These are phyloP conservation scores for Dichotomocladium elegans DNA, from an alignment of 371 early-diverging fungal species.

Conservation along the genomic window DNA sequence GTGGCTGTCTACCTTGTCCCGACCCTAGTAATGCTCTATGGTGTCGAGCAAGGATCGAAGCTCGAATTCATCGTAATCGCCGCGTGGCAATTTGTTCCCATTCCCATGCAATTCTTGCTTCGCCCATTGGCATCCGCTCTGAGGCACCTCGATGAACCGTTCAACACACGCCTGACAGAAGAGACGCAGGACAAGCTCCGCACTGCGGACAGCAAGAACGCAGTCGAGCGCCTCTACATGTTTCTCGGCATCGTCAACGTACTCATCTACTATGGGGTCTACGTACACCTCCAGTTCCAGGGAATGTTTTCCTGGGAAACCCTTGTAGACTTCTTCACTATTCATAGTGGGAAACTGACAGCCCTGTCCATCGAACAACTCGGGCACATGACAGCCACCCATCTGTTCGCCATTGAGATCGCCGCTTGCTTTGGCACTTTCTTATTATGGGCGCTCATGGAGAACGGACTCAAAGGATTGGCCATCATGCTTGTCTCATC, in stretches of 20 bases:
- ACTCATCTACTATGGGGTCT: conserved; percentile 9
- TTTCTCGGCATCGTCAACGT: conserved; percentile 7
- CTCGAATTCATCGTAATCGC: not conserved
- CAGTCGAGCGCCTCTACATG: conserved; percentile 13
- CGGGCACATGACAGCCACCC: conserved; percentile 1
- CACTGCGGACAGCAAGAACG: conserved; percentile 7
- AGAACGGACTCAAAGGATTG: conserved; percentile 1
- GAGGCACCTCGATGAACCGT: conserved; percentile 1
- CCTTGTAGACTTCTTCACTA: not conserved
- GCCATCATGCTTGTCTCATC: conserved; percentile 1
- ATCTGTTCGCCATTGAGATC: conserved; percentile 6
- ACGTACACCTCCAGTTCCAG: conserved; percentile 7
- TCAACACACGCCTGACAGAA: conserved; percentile 5
- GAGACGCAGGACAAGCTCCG: conserved; percentile 2
- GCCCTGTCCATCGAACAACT: conserved; percentile 1
- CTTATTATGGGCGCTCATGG: conserved; percentile 4
- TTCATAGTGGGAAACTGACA: not conserved
- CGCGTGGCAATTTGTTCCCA: conserved; percentile 12
- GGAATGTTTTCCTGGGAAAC: conserved; percentile 1
- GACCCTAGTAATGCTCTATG: conserved; percentile 2
- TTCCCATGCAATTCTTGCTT: not conserved
- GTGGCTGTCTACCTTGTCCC: conserved; percentile 9
- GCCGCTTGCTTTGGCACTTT: not conserved
- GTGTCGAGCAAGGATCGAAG: not conserved
- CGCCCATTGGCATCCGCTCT: not conserved